Evolutionary conservation across 2,329 filamentous ascomycete species (phyloP), one percentile per base, ranked within the genome.

Genomic region (Beauveria medogensis): DNA sequence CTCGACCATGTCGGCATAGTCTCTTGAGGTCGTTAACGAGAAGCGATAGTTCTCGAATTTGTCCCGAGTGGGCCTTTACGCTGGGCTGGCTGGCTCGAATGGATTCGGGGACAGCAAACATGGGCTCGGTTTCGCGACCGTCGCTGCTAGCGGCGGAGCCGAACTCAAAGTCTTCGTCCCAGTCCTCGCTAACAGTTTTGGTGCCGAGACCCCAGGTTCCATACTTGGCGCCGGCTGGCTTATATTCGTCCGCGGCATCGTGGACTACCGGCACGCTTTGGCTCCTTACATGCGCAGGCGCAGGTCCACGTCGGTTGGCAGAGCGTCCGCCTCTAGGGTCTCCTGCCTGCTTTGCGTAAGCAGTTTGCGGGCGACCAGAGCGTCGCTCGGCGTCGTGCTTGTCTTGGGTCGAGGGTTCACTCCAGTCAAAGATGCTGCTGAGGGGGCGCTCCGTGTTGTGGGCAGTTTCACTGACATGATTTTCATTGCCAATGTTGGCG

Each of bases 91-190:
- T 89, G 58, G 91, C 90, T 67, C 88, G 87, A 60, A 95, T 94
- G 2, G 85, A 89, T 65, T 87, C 84, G 0, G 91, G 91, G 26
- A 95, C 72, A 46, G 72, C 69, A 65, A 76, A 74, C 26, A 68
- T 59, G 61, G 70, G 64, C 22, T 69, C 67, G 3, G 71, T 72
- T 28, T 72, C 71, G 30, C 70, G 72, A 40, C 72, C 73, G 43
- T 72, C 70, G n/a, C 72, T 72, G 5, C 64, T 70, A 41, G 73
- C 68, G 37, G 79, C 71, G 28, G 75, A 77, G 9, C 81, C 81
- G 69, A 93, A 92, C 63, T 93, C 89, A 67, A 95, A 94, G 71
- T 95, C 91, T 64, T 92, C 89, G 67, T 93, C 91, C 91, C 91
- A 95, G 69, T 94, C 90, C 70, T 95, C 91, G 63, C 88, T 92